These are phyloP conservation scores for Solanum paucissectum DNA, from an alignment of 257 asterid genomes.

Conservation along the genomic window DNA sequence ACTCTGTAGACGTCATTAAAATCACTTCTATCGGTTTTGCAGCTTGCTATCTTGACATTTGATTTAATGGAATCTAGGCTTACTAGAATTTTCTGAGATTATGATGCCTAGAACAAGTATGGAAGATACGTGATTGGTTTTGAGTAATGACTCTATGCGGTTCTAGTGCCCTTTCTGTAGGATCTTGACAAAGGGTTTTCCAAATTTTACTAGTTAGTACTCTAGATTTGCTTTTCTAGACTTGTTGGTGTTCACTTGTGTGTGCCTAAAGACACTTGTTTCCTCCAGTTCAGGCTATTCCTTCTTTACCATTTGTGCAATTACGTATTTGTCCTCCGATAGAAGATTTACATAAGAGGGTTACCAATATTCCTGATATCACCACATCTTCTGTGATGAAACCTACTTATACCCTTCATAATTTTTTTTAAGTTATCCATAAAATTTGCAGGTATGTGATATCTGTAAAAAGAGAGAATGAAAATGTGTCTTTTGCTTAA, in stretches of 20 bases:
- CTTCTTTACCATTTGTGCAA: neutral
- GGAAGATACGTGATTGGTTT: neutral
- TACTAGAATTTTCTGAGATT: neutral
- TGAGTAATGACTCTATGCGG: neutral
- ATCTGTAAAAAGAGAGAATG: neutral
- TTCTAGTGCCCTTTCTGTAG: neutral
- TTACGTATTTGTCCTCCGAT: neutral
- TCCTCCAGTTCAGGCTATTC: neutral
- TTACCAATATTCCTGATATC: neutral
- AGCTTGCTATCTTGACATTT: neutral
- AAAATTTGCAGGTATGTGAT: neutral
- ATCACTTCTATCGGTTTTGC: neutral
- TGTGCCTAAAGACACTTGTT: neutral
- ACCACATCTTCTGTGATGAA: neutral
- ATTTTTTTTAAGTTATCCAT: neutral
- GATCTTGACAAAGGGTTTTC: neutral
- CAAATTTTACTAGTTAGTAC: neutral
- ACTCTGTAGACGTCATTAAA: neutral
- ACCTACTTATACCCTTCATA: neutral
- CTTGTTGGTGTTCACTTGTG: neutral
- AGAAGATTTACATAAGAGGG: neutral
- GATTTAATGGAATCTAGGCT: neutral
- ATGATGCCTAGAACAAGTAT: neutral
- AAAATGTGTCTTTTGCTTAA: neutral
- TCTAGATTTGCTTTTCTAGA: neutral